These are phyloP conservation scores for Malassezia furfur DNA, from an alignment of 1,284 basidiomycete species.

Conservation along the genomic window DNA sequence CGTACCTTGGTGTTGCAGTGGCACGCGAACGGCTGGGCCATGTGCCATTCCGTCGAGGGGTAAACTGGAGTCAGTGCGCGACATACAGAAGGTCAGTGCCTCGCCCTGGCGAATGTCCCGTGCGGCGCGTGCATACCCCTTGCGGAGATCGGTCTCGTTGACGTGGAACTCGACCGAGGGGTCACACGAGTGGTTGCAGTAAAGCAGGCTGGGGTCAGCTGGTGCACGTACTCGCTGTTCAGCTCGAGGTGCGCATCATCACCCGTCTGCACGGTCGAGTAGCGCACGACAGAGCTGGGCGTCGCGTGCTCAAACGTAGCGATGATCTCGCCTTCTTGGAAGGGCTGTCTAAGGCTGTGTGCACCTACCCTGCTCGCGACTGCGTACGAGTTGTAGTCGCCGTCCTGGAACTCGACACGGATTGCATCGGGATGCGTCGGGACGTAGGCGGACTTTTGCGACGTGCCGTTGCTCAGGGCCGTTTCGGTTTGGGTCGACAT, in stretches of 20 bases:
- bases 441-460: conserved; percentile 14
- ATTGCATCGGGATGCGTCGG: conserved; percentile 33
- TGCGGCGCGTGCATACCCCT: conserved; percentile 25
- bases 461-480: too few species aligned
- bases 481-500: too few species aligned
- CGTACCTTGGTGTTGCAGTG: conserved; percentile 21
- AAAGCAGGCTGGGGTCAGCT: conserved; percentile 25
- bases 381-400: conserved; percentile 37
- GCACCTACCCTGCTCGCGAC: conserved; percentile 20
- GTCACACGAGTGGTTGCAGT: conserved; percentile 44
- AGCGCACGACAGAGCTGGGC: conserved; percentile 19
- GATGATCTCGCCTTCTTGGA: conserved; percentile 23
- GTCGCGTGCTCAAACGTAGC: conserved; percentile 27
- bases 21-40: conserved; percentile 43
- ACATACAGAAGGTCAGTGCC: conserved; percentile 39
- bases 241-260: conserved; percentile 31
- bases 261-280: conserved; percentile 39
- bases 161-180: conserved; percentile 35
- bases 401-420: conserved; percentile 36
- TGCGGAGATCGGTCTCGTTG: conserved; percentile 14
- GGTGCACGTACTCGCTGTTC: conserved; percentile 26
- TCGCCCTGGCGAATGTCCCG: conserved; percentile 34
- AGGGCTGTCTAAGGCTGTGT: conserved; percentile 11
- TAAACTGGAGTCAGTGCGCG: conserved; percentile 25
- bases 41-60: conserved; percentile 41